A percentile compares a stretch with the other conserved stretches of the same genome.
phyloP scores from a whole-genome alignment of 148 eudicot species.

The Mesembryanthemum crystallinum region DNA sequence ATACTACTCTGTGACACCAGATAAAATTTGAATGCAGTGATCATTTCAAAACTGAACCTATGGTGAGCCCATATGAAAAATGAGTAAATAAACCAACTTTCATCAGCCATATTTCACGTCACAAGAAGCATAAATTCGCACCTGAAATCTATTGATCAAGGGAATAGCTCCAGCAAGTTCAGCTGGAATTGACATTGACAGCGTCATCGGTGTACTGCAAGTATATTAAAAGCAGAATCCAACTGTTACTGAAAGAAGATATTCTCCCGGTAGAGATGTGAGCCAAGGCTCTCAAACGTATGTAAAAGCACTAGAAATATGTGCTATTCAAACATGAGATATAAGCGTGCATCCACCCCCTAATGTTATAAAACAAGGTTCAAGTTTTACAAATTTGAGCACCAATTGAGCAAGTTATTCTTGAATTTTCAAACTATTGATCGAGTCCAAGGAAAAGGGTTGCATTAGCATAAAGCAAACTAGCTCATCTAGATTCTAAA shows the following conservation, averaged over 20 bases:
- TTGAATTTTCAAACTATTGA: too few species aligned
- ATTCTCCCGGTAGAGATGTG: neutral
- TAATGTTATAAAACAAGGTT: too few species aligned
- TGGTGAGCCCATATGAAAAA: neutral
- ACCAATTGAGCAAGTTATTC: too few species aligned
- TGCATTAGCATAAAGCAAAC: neutral
- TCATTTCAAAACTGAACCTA: neutral
- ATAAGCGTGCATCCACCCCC: neutral
- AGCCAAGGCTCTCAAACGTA: neutral
- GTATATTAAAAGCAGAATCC: constrained; percentile 7
- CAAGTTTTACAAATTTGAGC: neutral
- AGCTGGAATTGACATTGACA: constrained; percentile 85
- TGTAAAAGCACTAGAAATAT: neutral
- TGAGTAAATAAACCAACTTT: neutral
- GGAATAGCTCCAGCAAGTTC: constrained; percentile 98
- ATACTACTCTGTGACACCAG: neutral
- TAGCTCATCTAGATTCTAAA: neutral
- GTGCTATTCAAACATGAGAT: neutral
- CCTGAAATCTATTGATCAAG: constrained; percentile 93
- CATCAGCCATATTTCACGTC: constrained; percentile 7
- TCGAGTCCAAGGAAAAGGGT: neutral
- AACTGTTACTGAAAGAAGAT: neutral
- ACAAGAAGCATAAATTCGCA: constrained; percentile 24
- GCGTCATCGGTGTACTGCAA: constrained; percentile 82
- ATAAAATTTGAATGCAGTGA: neutral